These are phyloP conservation scores for Lophium mytilinum DNA, from an alignment of 495 filamentous ascomycete species.

Conservation along the genomic window DNA sequence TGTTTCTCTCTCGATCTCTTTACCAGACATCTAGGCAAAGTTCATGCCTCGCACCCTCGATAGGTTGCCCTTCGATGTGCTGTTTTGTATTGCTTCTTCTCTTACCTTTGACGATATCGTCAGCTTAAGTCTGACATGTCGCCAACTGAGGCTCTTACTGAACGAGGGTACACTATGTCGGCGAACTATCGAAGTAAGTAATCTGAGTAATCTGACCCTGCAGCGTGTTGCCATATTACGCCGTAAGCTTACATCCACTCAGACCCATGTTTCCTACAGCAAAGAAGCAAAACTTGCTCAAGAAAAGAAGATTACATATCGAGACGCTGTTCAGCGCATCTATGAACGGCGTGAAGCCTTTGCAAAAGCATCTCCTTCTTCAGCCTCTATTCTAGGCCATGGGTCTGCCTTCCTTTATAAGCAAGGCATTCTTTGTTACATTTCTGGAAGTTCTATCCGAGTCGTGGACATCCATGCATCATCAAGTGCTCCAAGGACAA, in stretches of 20 bases:
- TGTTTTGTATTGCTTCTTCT: conserved; percentile 25
- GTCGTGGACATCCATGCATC: conserved; percentile 51
- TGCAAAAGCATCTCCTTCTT: conserved; percentile 54
- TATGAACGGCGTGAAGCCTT: conserved; percentile 56
- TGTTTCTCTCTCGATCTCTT: not conserved
- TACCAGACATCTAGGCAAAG: not conserved
- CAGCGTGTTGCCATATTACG: not conserved
- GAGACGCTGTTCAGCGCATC: conserved; percentile 49
- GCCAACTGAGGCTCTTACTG: conserved; percentile 45
- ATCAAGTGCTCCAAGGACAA: conserved; percentile 23
- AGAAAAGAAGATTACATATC: conserved; percentile 40
- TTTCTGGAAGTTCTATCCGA: conserved; percentile 49
- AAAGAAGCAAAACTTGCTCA: conserved; percentile 50
- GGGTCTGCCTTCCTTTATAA: conserved; percentile 55
- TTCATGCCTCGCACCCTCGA: conserved; percentile 28
- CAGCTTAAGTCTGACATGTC: conserved; percentile 44
- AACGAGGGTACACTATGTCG: conserved; percentile 56
- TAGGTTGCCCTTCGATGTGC: conserved; percentile 29
- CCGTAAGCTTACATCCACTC: conserved; percentile 3
- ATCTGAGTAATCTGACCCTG: not conserved
- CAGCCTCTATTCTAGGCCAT: conserved; percentile 50
- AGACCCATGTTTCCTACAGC: conserved; percentile 50
- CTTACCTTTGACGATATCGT: conserved; percentile 46
- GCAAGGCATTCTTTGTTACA: conserved; percentile 57
- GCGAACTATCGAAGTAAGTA: conserved; percentile 48